Evolutionary conservation across 1,139 yeast genomes (phyloP).

Genomic region (Kazachstania sp.): DNA sequence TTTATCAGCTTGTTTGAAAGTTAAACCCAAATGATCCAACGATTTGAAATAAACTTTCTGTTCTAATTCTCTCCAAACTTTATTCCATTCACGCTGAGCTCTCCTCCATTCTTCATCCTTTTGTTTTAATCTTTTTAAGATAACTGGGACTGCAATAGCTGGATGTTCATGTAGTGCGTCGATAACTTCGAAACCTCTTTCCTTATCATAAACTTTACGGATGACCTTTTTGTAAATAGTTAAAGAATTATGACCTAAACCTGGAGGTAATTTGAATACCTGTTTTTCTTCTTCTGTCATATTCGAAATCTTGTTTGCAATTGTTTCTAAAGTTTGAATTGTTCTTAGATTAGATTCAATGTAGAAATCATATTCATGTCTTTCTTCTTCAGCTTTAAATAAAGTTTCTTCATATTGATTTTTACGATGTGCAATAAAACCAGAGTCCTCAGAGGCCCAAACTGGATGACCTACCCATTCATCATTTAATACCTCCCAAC

Average conservation of each 20-base stretch:
- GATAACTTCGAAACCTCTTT: slow-evolving; percentile 90
- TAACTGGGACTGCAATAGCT: slow-evolving; percentile 89
- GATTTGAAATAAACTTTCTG: slow-evolving; percentile 91
- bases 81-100: slow-evolving; percentile 98
- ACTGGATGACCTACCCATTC: slow-evolving; percentile 99
- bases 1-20: slow-evolving; percentile 94
- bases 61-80: slow-evolving; percentile 97
- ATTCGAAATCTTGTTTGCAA: slow-evolving; percentile 87
- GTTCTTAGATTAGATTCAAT: slow-evolving; percentile 94
- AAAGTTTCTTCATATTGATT: slow-evolving; percentile 95
- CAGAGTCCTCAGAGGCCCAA: slow-evolving; percentile 99
- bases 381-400: slow-evolving; percentile 92
- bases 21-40: slow-evolving; percentile 87
- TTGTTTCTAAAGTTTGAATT: slow-evolving; percentile 89
- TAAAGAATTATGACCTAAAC: slow-evolving; percentile 81
- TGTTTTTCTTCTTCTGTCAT: slow-evolving; percentile 90
- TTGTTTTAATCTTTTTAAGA: slow-evolving; percentile 83
- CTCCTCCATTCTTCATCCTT: slow-evolving; percentile 99
- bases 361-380: slow-evolving; percentile 92
- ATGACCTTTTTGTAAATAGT: slow-evolving; percentile 92
- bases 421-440: slow-evolving; percentile 94
- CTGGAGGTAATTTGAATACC: slow-evolving; percentile 79
- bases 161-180: slow-evolving; percentile 95
- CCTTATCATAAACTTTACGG: slow-evolving; percentile 86
- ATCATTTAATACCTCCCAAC: slow-evolving; percentile 97